Percentiles rank a stretch among this genome's conserved stretches.
Conservation (phyloP, 2,329 filamentous ascomycete genomes). For the Sclerotinia minor region DNA sequence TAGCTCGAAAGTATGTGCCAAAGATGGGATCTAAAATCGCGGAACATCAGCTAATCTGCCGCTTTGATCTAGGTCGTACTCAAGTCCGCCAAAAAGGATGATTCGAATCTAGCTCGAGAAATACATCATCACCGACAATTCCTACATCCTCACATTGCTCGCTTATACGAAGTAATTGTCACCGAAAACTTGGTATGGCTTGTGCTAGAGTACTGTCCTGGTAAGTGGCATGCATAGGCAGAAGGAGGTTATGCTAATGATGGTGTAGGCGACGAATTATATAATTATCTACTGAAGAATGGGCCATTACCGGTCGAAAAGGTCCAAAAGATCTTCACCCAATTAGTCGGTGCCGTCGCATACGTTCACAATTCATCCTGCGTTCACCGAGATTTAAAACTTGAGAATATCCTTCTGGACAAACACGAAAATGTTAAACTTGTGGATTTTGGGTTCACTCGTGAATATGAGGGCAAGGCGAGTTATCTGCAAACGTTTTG, state of each 20-base stretch:
- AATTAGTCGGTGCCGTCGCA: conserved; percentile 89
- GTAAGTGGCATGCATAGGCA: conserved; percentile 49
- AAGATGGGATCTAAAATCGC: conserved; percentile 25
- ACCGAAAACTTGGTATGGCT: conserved; percentile 95
- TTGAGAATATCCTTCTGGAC: conserved; percentile 95
- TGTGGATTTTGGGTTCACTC: conserved; percentile 96
- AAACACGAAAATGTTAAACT: conserved; percentile 97
- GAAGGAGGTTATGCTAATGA: conserved; percentile 32
- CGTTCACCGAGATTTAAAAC: conserved; percentile 93
- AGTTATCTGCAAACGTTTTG: conserved; percentile 98
- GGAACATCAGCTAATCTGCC: conserved; percentile 17
- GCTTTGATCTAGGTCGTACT: conserved; percentile 73
- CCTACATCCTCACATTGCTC: conserved; percentile 93
- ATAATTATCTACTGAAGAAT: conserved; percentile 89
- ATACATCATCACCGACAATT: conserved; percentile 99
- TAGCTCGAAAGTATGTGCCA: conserved; percentile 77
- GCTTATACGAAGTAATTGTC: conserved; percentile 96
- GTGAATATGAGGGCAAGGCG: conserved; percentile 92
- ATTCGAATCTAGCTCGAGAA: conserved; percentile 92
- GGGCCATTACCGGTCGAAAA: conserved; percentile 81
- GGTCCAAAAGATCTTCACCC: conserved; percentile 93
- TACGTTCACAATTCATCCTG: conserved; percentile 96
- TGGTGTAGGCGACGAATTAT: conserved; percentile 83
- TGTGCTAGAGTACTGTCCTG: conserved; percentile 92
- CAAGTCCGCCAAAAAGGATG: conserved; percentile 95